phyloP scores from a whole-genome alignment of 2,329 filamentous ascomycete species.

The Amauroascus verrucosus region DNA sequence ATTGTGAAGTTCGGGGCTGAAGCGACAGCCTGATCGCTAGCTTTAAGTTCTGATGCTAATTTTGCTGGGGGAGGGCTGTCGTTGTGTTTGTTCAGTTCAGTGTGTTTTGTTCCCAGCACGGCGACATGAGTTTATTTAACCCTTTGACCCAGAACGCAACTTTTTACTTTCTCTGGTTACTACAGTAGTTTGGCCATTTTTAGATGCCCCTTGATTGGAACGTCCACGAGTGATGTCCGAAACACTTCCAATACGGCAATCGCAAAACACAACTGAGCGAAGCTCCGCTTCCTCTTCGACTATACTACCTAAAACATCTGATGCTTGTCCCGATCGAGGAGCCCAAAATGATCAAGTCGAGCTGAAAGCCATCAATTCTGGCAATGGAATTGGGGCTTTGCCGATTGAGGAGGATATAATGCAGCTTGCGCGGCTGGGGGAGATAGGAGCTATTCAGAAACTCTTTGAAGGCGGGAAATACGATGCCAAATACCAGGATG shows the following conservation, averaged over 20 bases:
- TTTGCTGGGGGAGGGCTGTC: neutral
- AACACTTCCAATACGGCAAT: neutral
- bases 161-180: neutral
- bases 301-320: neutral
- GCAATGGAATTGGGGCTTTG: conserved; percentile 26
- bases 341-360: conserved; percentile 28
- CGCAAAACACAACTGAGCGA: conserved; percentile 1
- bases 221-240: conserved; percentile 6
- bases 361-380: conserved; percentile 29
- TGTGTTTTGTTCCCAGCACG: neutral
- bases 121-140: conserved; percentile 1
- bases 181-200: neutral
- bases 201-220: neutral
- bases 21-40: neutral
- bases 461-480: conserved; percentile 74
- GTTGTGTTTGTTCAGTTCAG: no score
- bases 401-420: conserved; percentile 70
- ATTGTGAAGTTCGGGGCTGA: no score
- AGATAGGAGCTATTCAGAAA: conserved; percentile 76
- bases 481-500: conserved; percentile 73
- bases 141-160: neutral
- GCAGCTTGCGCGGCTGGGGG: conserved; percentile 83
- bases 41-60: neutral
- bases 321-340: neutral
- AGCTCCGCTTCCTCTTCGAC: conserved; percentile 2